A percentile compares a stretch with the other conserved stretches of the same genome.
phyloP scores from a whole-genome alignment of 805 yeast genomes.

The Wickerhamiella dianesei region DNA sequence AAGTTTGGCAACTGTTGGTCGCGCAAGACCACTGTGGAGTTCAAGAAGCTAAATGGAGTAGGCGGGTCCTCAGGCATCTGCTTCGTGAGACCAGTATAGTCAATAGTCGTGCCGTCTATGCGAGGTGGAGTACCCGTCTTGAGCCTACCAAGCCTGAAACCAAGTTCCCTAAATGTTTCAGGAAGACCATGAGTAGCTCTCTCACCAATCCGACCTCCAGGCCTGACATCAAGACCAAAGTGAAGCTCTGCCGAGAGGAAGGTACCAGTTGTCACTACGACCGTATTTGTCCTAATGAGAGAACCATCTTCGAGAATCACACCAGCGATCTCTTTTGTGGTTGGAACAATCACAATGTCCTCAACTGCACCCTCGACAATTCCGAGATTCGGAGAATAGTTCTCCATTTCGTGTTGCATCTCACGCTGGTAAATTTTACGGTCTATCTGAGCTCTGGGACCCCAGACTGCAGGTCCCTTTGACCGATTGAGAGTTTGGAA shows the following conservation, averaged over 20 bases:
- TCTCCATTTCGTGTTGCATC: constrained; percentile 56
- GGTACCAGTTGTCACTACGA: constrained; percentile 91
- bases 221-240: constrained; percentile 63
- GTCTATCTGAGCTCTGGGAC: constrained; percentile 94
- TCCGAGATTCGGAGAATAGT: constrained; percentile 40
- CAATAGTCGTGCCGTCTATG: constrained; percentile 54
- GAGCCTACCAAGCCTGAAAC: constrained; percentile 73
- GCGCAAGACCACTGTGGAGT: constrained; percentile 47
- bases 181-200: constrained; percentile 82
- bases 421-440: constrained; percentile 60
- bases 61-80: constrained; percentile 80
- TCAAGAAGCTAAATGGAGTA: constrained; percentile 77
- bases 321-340: constrained; percentile 40
- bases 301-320: constrained; percentile 58
- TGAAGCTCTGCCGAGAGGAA: constrained; percentile 91
- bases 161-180: constrained; percentile 57
- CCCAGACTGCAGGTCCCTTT: constrained; percentile 96
- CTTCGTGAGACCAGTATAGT: constrained; percentile 46
- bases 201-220: constrained; percentile 93
- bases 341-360: constrained; percentile 55
- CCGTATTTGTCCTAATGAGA: constrained; percentile 45
- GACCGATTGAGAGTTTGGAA: constrained; percentile 75
- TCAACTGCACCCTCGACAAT: constrained; percentile 67
- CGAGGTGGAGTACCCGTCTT: constrained; percentile 98
- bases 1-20: constrained; percentile 54